phyloP scores from a whole-genome alignment of 208 protist species.

The Trypanosoma brucei region DNA sequence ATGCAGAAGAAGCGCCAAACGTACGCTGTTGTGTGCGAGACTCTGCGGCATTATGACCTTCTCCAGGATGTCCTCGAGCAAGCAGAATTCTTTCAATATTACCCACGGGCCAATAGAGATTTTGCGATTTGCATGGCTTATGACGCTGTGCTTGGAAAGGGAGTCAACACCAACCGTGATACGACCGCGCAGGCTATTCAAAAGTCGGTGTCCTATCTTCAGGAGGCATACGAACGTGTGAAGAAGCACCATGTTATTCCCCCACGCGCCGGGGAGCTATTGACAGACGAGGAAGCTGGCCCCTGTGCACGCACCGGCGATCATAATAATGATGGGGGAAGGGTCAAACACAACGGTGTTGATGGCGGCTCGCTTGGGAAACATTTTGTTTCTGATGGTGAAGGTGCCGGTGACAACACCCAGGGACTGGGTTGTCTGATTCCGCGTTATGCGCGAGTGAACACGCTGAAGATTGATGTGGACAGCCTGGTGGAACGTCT shows the following conservation, averaged over 20 bases:
- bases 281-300: conserved; percentile 11
- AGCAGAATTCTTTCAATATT: conserved; percentile 84
- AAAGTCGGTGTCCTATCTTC: conserved; percentile 63
- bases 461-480: conserved; percentile 79
- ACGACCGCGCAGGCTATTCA: conserved; percentile 69
- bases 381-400: not conserved
- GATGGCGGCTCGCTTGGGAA: not conserved
- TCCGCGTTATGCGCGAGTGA: conserved; percentile 83
- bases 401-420: not conserved
- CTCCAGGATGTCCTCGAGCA: conserved; percentile 78
- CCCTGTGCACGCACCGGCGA: not conserved
- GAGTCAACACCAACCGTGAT: conserved; percentile 81
- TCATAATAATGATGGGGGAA: no score
- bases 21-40: conserved; percentile 90
- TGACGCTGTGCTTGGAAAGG: conserved; percentile 82
- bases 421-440: conserved; percentile 18
- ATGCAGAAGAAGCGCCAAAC: conserved; percentile 92
- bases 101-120: conserved; percentile 55
- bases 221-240: conserved; percentile 75
- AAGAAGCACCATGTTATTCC: conserved; percentile 78
- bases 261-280: conserved; percentile 39
- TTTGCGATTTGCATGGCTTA: conserved; percentile 86
- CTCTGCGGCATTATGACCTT: conserved; percentile 82
- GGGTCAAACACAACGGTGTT: no score
- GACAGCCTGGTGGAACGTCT: conserved; percentile 67